Base-by-base conservation (phyloP, 1,139 yeast genomes). In the Suhomyces taliae region DNA sequence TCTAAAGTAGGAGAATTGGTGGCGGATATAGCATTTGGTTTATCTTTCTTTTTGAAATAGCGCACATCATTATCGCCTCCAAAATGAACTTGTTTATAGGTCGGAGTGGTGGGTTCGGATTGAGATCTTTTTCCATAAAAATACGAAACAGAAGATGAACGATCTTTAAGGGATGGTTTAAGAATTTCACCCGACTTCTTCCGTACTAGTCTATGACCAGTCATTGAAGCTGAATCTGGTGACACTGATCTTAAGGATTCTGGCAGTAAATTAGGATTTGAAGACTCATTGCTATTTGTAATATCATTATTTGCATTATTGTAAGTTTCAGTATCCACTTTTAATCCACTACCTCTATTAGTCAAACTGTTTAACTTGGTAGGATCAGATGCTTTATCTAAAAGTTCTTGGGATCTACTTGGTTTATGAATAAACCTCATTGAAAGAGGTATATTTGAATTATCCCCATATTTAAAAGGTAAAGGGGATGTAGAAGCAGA, bases 121-220 rank as follows among this genome's bases (percentile, higher is more conserved):
- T 76, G 75, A 33, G 77, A 61, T 46, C 88, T 69, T 24, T 65
- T 64, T 38, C 69, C 67, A 38, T 81, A 66, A 38, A 57, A 58
- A 68, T 67, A 49, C 72, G 62, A 41, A 6, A 40, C 40, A 1
- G 55, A 41, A 8, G 52, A 26, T 11, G 41, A 24, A 8, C 24
- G 32, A 24, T 59, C 66, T 60, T 85, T 87, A 45, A 89, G 72
- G 26, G 89, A 83, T 4, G 91, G 81, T 60, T 87, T 87, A 41
- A 89, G 87, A 36, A 87, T 70, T 61, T 89, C 96, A 26, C 95
- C 95, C 5, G 89, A 81, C 66, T 89, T 89, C 61, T 85, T 87
- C 26, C 90, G 79, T 5, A 85, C 76, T 42, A 86, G 61, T 49
- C 54, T 55, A 44, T 58, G 50, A 15, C 42, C 53, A 4, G 46